Evolutionary conservation across 805 yeast genomes (phyloP).

Genomic region (Starmerella khaoyaiensis): DNA sequence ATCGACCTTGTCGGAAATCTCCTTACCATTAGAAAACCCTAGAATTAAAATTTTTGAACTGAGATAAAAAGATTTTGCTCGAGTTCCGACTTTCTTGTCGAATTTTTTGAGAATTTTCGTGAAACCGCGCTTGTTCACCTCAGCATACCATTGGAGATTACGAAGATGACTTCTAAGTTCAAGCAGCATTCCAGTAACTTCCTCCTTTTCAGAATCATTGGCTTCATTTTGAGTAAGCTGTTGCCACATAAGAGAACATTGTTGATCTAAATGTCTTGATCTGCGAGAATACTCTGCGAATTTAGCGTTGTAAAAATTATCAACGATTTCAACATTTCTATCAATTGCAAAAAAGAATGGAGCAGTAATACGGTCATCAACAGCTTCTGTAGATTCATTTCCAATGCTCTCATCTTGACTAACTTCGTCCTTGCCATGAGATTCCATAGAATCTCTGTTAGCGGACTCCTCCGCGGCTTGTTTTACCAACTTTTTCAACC

Average conservation of each 20-base stretch:
- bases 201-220: constrained; percentile 47
- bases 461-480: constrained; percentile 34
- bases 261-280: constrained; percentile 32
- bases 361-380: constrained; percentile 16
- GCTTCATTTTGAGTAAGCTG: constrained; percentile 17
- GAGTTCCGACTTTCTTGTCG: constrained; percentile 67
- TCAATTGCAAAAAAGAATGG: constrained; percentile 65
- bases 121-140: constrained; percentile 80
- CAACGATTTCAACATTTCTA: constrained; percentile 68
- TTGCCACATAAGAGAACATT: constrained; percentile 14
- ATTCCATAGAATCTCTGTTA: not conserved
- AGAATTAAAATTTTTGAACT: constrained; percentile 57
- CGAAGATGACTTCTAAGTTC: constrained; percentile 66
- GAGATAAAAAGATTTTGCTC: constrained; percentile 44
- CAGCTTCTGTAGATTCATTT: not conserved
- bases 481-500: constrained; percentile 67
- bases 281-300: constrained; percentile 63
- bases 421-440: not conserved
- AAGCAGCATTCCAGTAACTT: constrained; percentile 50
- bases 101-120: constrained; percentile 76
- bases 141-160: constrained; percentile 87
- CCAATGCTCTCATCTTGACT: not conserved
- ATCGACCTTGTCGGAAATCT: constrained; percentile 40
- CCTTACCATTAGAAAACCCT: constrained; percentile 63
- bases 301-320: constrained; percentile 61